Evolutionary conservation across 805 yeast species (phyloP), one percentile per base, ranked within the genome.

Genomic region (Millerozyma miso): DNA sequence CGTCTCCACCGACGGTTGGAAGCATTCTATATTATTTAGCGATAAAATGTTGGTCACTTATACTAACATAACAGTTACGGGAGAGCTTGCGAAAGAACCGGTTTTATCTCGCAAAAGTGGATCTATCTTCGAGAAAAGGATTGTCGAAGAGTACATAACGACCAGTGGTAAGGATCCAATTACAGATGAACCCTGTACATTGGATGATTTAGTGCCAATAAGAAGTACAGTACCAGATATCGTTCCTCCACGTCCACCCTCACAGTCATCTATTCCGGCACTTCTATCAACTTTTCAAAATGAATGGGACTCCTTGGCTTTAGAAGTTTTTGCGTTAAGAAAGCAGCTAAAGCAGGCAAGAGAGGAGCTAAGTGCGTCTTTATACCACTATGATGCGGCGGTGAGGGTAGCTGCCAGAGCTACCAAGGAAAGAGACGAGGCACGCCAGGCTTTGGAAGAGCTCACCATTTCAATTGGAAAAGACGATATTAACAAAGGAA

Each of bases 371-470:
- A 82, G 93, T 23, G 67, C 84, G 2, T 83, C 96, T 0, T 65
- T 89, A 33, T 90, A 88, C 54, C 84, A 83, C 55, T 86, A 86
- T 49, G 98, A 90, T 59, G 97, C 97, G 0, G 95, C 97, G 2
- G 81, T 85, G 3, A 69, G 90, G 43, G 96, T 90, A 1, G 95
- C 91, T 1, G 81, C 95, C 0, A 73, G 74, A 29, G 80, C 88
- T 1, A 67, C 83, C n/a, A 72, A 73, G 42, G 96, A 90, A 53
- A 67, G 89, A 33, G 95, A 88, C 47, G 86, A 81, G 37, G 84
- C 90, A 2, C 73, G 74, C 46, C 57, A 56, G n/a, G 88, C 89
- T 2, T 66, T 89, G 42, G 76, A 79, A 39, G 71, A 77, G 41
- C 62, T 87, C 42, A 66, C 81, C 1, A 59, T 56, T 4, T 67